Base-by-base conservation (phyloP, 805 yeast genomes). In the Starmerella sirachaensis region DNA sequence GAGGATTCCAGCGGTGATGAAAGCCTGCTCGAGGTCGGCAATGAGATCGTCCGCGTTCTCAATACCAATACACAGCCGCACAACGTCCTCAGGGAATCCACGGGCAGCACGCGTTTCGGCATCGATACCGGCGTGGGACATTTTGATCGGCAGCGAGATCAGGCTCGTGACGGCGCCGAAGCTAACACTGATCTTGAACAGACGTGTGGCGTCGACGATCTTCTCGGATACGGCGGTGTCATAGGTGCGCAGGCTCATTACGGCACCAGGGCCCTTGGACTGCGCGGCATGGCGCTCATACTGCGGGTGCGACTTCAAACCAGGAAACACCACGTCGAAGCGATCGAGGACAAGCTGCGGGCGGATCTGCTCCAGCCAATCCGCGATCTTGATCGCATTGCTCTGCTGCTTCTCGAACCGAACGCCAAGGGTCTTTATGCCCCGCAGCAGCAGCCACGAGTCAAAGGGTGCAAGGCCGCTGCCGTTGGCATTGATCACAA, bases 101-200 rank as follows among this genome's bases (percentile, higher is more conserved):
- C 97, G 74, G 58, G 80, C 93, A 33, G 76, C 76, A 59, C 96
- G 74, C 3, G 83, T 76, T 54, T 81, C 74, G 18, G 85, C 78
- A 50, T 85, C 94, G 45, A 86, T 86, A 3, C 94, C 78, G n/a
- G 96, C 96, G 56, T 86, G 97, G 6, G 94, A 82, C 96, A 86
- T 86, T 59, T 73, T 72, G 59, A 96, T 83, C 12, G 97, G 97
- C 76, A 86, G 72, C 27, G 94, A 83, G 41, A 86, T 83, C 55
- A 86, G 68, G 13, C 94, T 81, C 64, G 84, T 83, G 43, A 88
- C 94, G 58, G 94, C 80, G 17, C 97, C 97, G 61, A 86, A 86
- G 9, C 93, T 80, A 7, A 86, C 96, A 6, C 94, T 82, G 47
- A 86, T 83, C 27, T 86, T 83, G 64, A 79, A 86, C 27, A 88